A percentile compares a stretch with the other conserved stretches of the same genome.
Conservation (phyloP, 139 green algal species). For the Chlorella sp. region DNA sequence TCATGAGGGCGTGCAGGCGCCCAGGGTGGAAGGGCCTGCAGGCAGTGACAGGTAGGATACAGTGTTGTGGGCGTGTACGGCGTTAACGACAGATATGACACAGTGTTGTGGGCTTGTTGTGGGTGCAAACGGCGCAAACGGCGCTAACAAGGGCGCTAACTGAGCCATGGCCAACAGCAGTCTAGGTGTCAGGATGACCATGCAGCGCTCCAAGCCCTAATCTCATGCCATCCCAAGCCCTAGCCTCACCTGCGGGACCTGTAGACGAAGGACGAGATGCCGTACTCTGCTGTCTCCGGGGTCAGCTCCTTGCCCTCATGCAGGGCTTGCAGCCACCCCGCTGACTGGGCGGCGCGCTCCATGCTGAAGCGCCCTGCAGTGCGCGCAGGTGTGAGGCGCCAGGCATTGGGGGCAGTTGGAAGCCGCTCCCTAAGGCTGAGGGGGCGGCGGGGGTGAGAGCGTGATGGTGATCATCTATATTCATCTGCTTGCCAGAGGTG, state of each 20-base stretch:
- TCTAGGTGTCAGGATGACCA: too few species aligned
- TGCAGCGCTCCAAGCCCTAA: too few species aligned
- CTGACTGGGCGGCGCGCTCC: constrained; percentile 40
- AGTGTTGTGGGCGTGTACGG: not conserved
- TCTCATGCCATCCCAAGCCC: too few species aligned
- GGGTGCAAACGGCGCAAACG: too few species aligned
- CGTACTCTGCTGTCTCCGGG: constrained; percentile 58
- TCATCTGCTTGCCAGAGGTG: too few species aligned
- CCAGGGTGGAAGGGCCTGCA: constrained; percentile 66
- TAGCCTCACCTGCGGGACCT: constrained; percentile 25
- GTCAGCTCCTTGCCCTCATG: constrained; percentile 22
- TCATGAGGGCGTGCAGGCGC: constrained; percentile 49
- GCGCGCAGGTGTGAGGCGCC: not conserved
- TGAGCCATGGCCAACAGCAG: too few species aligned
- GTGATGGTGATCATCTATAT: too few species aligned
- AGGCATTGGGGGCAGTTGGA: not conserved
- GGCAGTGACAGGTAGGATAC: not conserved
- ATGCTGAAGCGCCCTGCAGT: constrained; percentile 53
- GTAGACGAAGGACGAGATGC: constrained; percentile 70
- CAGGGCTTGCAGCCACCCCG: constrained; percentile 58
- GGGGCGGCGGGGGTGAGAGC: too few species aligned
- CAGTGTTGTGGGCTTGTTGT: too few species aligned
- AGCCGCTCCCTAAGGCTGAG: too few species aligned
- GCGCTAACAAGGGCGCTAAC: too few species aligned
- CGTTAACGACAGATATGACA: too few species aligned